Percentiles rank a stretch among this genome's conserved stretches.
phyloP scores from a whole-genome alignment of 1,139 yeast genomes.

The Spencermartinsiella ligniputridi region DNA sequence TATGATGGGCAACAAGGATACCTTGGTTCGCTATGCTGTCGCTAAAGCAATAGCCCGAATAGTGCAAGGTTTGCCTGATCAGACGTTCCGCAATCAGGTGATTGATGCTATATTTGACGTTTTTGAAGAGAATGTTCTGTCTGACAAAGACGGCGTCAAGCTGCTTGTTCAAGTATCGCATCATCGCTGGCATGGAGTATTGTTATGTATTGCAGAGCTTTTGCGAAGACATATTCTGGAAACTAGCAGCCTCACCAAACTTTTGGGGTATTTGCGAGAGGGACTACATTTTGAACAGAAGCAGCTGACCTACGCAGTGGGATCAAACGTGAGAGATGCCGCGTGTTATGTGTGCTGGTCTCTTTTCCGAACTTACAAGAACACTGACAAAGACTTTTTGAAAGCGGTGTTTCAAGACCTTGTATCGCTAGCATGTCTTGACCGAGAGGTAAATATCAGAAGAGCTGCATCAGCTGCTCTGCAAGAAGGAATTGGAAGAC shows the following conservation, averaged over 20 bases:
- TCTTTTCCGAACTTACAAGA: slow-evolving; percentile 42
- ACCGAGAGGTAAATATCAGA: slow-evolving; percentile 66
- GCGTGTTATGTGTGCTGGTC: slow-evolving; percentile 77
- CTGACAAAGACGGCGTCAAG: slow-evolving; percentile 7
- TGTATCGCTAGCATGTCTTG: slow-evolving; percentile 57
- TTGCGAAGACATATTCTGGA: slow-evolving; percentile 32
- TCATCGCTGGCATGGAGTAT: slow-evolving; percentile 42
- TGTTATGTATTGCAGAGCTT: slow-evolving; percentile 44
- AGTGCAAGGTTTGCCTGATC: slow-evolving; percentile 26
- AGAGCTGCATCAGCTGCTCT: slow-evolving; percentile 83
- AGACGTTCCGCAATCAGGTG: slow-evolving; percentile 33
- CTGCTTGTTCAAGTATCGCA: slow-evolving; percentile 29
- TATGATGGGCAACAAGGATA: slow-evolving; percentile 35
- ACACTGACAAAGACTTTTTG: slow-evolving; percentile 27
- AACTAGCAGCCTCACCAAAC: slow-evolving; percentile 20
- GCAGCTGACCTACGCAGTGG: slow-evolving; percentile 47
- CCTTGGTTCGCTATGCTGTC: slow-evolving; percentile 41
- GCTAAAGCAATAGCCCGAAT: slow-evolving; percentile 46
- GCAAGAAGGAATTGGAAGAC: slow-evolving; percentile 81
- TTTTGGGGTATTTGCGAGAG: slow-evolving; percentile 32
- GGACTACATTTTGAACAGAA: slow-evolving; percentile 54
- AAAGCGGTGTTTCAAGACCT: slow-evolving; percentile 32
- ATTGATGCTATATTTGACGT: slow-evolving; percentile 29
- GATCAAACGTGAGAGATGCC: slow-evolving; percentile 74
- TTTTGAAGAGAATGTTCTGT: slow-evolving; percentile 25